Base-by-base conservation (phyloP, 2,329 filamentous ascomycete species). In the Sclerotinia nivalis region DNA sequence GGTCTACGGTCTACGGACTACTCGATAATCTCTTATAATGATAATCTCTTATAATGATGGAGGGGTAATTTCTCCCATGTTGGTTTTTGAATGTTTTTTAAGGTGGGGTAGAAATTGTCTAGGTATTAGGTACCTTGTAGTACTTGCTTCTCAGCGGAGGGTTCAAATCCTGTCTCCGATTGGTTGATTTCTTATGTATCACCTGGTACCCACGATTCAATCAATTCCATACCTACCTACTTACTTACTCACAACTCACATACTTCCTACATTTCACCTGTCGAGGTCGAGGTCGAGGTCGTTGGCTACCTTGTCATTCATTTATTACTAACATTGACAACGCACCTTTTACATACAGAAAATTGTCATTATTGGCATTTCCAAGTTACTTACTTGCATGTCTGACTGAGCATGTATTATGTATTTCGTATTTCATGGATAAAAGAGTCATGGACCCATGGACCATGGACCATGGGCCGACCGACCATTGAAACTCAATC, bases 251-350 rank as follows among this genome's bases (percentile, higher is more conserved):
- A 9, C 37, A 5, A 43, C 40, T 43, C 37, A 43, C 13, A 15
- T 54, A 25, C 5, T 54, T 15, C n/a, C 15, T 54, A 54, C n/a
- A 28, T 54, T 54, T 28, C 5, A 18, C 31, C 50, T 25, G n/a
- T 54, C 50, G 50, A 52, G 50, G 52, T 34, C 40, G 40, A 43
- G 50, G 28, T 34, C 40, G 40, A 43, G 40, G 40, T 43, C 40
- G 40, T 43, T 34, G 40, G 40, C 15, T 43, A 43, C 40, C 40
- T 43, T 43, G 40, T 43, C 40, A 43, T 18, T 43, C 15, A 18
- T 43, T 43, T 43, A 43, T 18, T 43, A 43, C n/a, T n/a, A 20
- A 49, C 60, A 37, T 25, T 69, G 66, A 62, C 66, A 64, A 54
- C 66, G 49, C 66, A 69, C 60, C 34, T 7, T 22, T 20, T 47